Evolutionary conservation across 345 rosid species (phyloP), one percentile per base, ranked within the genome.

Genomic region (Camelina laxa): DNA sequence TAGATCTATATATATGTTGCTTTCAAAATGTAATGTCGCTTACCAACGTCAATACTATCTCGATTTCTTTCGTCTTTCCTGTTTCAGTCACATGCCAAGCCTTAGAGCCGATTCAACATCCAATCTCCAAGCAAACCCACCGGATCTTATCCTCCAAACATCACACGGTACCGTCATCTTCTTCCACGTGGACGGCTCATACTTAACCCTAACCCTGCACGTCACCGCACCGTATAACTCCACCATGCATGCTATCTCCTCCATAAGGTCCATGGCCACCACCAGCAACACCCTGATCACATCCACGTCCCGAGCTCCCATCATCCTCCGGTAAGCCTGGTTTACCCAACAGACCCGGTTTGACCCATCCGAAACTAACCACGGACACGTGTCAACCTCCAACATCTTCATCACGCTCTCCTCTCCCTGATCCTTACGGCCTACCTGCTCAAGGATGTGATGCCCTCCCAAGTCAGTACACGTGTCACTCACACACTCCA

Each of bases 51-150:
- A 38, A 44, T 60, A 31, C 47, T 51, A 70, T 41, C 36, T 20
- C 31, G 14, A 9, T 21, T 61, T 41, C 8, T 41, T 60, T 39
- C 14, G 38, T 63, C 21, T 0, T 56, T 53, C 17, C 21, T 5
- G 64, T 35, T 60, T 58, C 12, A 54, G 1, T 60, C 64, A 78
- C 64, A 22, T 65, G 39, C 89, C 90, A 77, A 92, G 84, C 30
- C 84, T 72, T 31, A 92, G 87, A 11, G 98, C 98, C 71, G 96
- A 83, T 56, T 88, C 78, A 31, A 87, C 83, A 76, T 92, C 98
- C 47, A 92, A 82, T 69, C 94, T 78, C 94, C 97, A 89, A 80
- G 94, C 97, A 79, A 86, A 85, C 64, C 87, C 87, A 67, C 87
- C 91, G n/a, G 79, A 61, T 42, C 83, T 84, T 78, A 86, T 77